Percentiles rank a stretch among this genome's conserved stretches.
phyloP scores from a whole-genome alignment of 2,329 filamentous ascomycete genomes.

The Neonectria sp. region DNA sequence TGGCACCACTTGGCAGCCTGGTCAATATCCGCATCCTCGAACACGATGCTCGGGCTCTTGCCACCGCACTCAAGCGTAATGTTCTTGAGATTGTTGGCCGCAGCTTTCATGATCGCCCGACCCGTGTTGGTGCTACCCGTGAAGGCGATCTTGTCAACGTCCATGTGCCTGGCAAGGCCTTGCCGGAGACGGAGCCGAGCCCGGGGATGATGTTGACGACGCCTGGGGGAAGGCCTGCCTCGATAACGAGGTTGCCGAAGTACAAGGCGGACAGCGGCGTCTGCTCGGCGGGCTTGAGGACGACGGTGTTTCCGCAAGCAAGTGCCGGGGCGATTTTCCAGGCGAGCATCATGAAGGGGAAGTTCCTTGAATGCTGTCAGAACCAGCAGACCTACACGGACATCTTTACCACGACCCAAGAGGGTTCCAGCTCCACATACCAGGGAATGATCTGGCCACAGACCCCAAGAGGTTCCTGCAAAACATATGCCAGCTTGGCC shows the following conservation, averaged over 20 bases:
- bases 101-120: slow-evolving; percentile 77
- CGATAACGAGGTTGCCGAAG: slow-evolving; percentile 73
- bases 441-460: slow-evolving; percentile 76
- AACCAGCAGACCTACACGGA: neutral
- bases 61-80: slow-evolving; percentile 71
- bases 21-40: slow-evolving; percentile 70
- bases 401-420: neutral
- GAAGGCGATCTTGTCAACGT: slow-evolving; percentile 78
- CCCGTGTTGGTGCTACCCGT: slow-evolving; percentile 77
- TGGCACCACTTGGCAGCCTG: slow-evolving; percentile 67
- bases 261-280: slow-evolving; percentile 71
- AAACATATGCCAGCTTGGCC: slow-evolving; percentile 75
- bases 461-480: slow-evolving; percentile 77
- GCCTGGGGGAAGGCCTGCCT: slow-evolving; percentile 78
- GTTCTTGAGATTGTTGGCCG: slow-evolving; percentile 70
- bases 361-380: slow-evolving; percentile 11
- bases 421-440: neutral
- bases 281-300: slow-evolving; percentile 71
- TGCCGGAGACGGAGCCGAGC: slow-evolving; percentile 72
- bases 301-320: slow-evolving; percentile 69
- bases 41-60: slow-evolving; percentile 69
- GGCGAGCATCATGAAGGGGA: slow-evolving; percentile 60
- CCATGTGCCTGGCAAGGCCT: slow-evolving; percentile 73
- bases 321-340: slow-evolving; percentile 78
- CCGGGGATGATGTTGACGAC: slow-evolving; percentile 80